A percentile compares a stretch with the other conserved stretches of the same genome.
Conservation (phyloP, 495 filamentous ascomycete species). For the Trichoderma virens region DNA sequence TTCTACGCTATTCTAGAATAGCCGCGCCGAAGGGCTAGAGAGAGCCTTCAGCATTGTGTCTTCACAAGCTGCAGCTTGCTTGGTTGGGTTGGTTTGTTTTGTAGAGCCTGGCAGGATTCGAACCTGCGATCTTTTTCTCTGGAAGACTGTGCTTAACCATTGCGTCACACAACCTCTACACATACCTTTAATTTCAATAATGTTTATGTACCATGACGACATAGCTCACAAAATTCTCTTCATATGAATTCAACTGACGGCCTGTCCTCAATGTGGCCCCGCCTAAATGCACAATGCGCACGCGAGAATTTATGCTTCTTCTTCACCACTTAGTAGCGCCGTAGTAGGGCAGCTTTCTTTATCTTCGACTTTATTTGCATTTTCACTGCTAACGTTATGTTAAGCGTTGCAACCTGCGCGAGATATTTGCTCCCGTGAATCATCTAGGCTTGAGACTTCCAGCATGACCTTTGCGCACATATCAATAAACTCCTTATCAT, state of each 20-base stretch:
- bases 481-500: slow-evolving; percentile 10
- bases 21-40: too few species aligned
- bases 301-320: background rate
- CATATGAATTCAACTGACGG: background rate
- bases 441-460: slow-evolving; percentile 9
- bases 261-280: background rate
- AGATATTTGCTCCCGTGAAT: slow-evolving; percentile 2
- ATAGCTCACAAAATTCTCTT: too few species aligned
- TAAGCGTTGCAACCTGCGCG: background rate
- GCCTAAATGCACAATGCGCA: background rate
- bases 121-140: too few species aligned
- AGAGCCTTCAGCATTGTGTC: too few species aligned
- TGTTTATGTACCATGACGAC: too few species aligned
- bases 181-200: too few species aligned
- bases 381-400: background rate
- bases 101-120: too few species aligned
- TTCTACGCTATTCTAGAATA: too few species aligned
- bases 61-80: too few species aligned
- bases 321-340: background rate
- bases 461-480: slow-evolving; percentile 6
- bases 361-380: background rate
- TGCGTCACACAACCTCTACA: too few species aligned
- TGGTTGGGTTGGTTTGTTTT: too few species aligned
- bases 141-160: too few species aligned
- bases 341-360: background rate